These are phyloP conservation scores for Ophiostoma quercus DNA, from an alignment of 2,329 filamentous ascomycete genomes.

Conservation along the genomic window DNA sequence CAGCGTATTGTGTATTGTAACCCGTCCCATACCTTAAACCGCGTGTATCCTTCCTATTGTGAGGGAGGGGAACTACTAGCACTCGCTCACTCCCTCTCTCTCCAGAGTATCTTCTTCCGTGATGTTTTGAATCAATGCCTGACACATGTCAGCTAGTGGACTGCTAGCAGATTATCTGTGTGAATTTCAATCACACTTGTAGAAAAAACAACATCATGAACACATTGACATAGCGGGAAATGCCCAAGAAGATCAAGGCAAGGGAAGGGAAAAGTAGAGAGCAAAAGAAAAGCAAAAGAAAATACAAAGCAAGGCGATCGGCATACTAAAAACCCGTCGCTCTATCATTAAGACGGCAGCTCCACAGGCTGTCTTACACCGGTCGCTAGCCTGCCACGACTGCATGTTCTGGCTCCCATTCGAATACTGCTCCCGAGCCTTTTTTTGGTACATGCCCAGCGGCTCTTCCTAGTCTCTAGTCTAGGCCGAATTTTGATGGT, in stretches of 20 bases:
- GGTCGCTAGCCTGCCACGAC: conserved; percentile 17
- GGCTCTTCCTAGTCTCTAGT: neutral
- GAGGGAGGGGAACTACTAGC: neutral
- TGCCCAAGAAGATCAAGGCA: conserved; percentile 5
- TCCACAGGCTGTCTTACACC: conserved; percentile 20
- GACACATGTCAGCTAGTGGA: neutral
- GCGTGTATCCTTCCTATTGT: neutral
- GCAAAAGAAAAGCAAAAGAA: neutral
- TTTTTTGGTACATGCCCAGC: neutral
- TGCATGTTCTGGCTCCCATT: neutral
- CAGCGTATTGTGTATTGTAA: neutral
- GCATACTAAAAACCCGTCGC: neutral
- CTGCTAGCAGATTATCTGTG: neutral
- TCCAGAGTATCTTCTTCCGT: neutral
- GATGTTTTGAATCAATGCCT: neutral
- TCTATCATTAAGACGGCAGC: neutral
- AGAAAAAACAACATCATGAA: neutral
- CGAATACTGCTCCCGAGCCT: neutral
- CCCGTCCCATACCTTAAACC: neutral
- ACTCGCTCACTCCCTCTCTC: neutral
- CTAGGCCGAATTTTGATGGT: conserved; percentile 19
- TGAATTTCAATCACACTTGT: neutral
- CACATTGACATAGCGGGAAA: neutral
- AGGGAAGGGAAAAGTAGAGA: neutral
- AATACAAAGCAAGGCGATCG: neutral